phyloP scores from a whole-genome alignment of 208 protist genomes.

The Leishmania lainsoni region DNA sequence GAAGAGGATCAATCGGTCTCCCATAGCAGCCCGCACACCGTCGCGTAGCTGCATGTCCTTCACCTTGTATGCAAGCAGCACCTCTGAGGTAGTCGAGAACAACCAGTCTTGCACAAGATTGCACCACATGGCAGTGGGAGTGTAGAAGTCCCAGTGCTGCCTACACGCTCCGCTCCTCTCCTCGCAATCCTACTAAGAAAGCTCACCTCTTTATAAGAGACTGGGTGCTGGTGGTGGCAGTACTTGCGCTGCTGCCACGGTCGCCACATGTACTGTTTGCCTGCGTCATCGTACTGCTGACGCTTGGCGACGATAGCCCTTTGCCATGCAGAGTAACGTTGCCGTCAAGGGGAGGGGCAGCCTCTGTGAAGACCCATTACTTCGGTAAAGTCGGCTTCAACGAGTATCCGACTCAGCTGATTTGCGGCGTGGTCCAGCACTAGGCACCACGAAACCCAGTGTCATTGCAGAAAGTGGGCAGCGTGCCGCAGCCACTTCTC shows the following conservation, averaged over 20 bases:
- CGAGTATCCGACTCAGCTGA: slow-evolving; percentile 15
- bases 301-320: neutral
- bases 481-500: slow-evolving; percentile 4
- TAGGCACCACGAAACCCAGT: slow-evolving; percentile 26
- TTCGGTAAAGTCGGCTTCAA: slow-evolving; percentile 18
- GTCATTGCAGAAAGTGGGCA: slow-evolving; percentile 10
- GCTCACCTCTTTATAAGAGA: no score
- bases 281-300: neutral
- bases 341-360: neutral
- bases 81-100: slow-evolving; percentile 11
- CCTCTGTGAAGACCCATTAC: slow-evolving; percentile 3
- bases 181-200: neutral
- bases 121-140: slow-evolving; percentile 22
- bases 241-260: neutral
- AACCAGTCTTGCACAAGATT: slow-evolving; percentile 38
- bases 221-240: no score
- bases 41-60: slow-evolving; percentile 34
- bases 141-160: slow-evolving; percentile 18
- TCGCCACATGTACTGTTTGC: neutral
- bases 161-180: neutral
- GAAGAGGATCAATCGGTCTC: slow-evolving; percentile 29
- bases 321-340: neutral
- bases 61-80: slow-evolving; percentile 16
- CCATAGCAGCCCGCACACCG: slow-evolving; percentile 37
- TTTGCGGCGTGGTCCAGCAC: slow-evolving; percentile 15